Conservation (phyloP, 2,329 filamentous ascomycete species). For the Colletotrichum sp. region DNA sequence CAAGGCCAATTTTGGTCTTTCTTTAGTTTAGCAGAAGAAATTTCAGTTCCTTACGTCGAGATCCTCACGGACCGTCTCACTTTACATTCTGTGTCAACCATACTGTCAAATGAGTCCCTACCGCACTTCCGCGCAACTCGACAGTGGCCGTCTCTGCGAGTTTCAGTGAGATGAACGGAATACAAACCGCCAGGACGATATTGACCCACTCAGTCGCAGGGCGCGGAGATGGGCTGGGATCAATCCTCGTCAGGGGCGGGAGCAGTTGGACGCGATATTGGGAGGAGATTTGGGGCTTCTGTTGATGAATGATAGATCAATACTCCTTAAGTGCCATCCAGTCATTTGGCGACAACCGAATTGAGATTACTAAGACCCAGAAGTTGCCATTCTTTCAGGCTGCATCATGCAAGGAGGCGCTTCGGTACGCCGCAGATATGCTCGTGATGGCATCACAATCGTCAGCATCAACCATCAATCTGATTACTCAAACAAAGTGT, state of each 20-base stretch:
- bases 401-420: background rate
- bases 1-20: background rate
- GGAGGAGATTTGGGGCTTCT: background rate
- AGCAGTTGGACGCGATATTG: background rate
- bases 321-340: background rate
- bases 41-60: background rate
- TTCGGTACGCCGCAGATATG: background rate
- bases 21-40: background rate
- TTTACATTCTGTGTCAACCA: background rate
- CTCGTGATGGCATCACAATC: background rate
- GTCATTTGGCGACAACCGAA: accelerated
- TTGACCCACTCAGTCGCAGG: background rate
- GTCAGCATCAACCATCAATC: background rate
- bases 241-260: background rate
- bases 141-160: background rate
- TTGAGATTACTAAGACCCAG: background rate
- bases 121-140: background rate
- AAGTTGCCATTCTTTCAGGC: background rate
- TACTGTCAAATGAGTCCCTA: background rate
- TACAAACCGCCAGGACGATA: background rate
- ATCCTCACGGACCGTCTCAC: background rate
- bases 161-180: background rate
- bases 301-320: background rate
- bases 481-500: accelerated
- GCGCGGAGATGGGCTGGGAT: background rate